Base-by-base conservation (phyloP, 2,329 filamentous ascomycete genomes). In the Leptographium galeiforme region DNA sequence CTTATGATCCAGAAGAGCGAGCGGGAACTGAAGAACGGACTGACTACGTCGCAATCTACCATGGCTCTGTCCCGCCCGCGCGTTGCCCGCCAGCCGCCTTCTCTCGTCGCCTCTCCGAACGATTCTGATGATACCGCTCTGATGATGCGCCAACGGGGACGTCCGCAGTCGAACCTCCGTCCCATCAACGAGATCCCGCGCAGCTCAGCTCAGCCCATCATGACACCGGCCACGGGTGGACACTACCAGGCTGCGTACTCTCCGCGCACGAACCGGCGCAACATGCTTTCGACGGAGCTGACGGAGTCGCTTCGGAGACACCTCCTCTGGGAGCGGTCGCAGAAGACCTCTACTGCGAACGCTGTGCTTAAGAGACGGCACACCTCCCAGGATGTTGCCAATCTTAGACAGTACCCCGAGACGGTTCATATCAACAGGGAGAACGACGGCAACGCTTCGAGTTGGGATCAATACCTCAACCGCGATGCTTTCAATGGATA, bases 271-370 rank as follows among this genome's bases (percentile, higher is more conserved):
- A 96, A 90, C 0, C 81, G 93, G 51, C 81, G 90, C 56, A 94
- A 96, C 68, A 98, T 98, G 93, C 78, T 98, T 54, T 85, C 88
- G 10, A 94, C 88, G 0, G 93, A 98, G 71, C 74, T 98, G 53
- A 96, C 91, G 2, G 89, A 95, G 66, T 95, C 89, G 25, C 81
- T 98, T 4, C 82, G 93, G 25, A 87, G 89, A 61, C 87, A 96
- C 62, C 82, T 98, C 16, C 78, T 97, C 16, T 95, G 89, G 87
- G 93, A 98, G 67, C 85, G 93, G 51, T 89, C 95, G 64, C 91
- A 97, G 65, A 95, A 93, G 77, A 89, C 88, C 55, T 85, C 87
- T 38, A 91, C 89, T 8, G 87, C 84, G 62, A 90, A 91, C 58
- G 89, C 90, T 1, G 87, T 91, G 53, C 76, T 95, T 55, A 94